Percentiles rank a stretch among this genome's conserved stretches.
Conservation (phyloP, 2,329 filamentous ascomycete species). For the Cercospora canescens region DNA sequence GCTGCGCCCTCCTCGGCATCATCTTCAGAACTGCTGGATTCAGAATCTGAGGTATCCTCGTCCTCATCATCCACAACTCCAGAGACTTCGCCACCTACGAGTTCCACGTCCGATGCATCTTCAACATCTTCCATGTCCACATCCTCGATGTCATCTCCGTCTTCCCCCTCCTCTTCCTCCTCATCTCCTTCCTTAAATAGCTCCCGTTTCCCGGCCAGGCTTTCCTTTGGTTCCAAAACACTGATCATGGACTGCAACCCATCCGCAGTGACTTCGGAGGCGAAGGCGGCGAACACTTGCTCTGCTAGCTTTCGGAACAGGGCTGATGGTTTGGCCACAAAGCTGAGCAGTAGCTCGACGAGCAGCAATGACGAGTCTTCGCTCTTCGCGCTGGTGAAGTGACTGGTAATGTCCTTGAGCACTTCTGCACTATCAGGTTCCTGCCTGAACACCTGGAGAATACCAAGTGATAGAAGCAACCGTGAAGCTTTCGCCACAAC, state of each 20-base stretch:
- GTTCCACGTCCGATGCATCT: conserved; percentile 38
- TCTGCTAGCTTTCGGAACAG: conserved; percentile 84
- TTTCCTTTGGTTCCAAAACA: conserved; percentile 78
- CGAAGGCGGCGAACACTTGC: conserved; percentile 84
- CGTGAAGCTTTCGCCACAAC: conserved; percentile 62
- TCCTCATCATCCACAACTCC: conserved; percentile 3
- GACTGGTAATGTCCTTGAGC: conserved; percentile 76
- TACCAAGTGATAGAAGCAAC: conserved; percentile 78
- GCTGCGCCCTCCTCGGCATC: conserved; percentile 28
- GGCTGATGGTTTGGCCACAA: conserved; percentile 80
- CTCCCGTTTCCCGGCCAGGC: conserved; percentile 76
- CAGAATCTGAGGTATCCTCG: conserved; percentile 23
- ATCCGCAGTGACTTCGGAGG: conserved; percentile 69
- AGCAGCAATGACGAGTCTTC: conserved; percentile 63
- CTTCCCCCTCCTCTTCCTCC: conserved; percentile 25
- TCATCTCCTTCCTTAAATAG: conserved; percentile 67
- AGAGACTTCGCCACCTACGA: conserved; percentile 33
- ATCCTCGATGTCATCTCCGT: conserved; percentile 24
- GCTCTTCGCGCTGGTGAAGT: conserved; percentile 61
- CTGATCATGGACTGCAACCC: conserved; percentile 68
- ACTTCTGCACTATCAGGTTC: conserved; percentile 83
- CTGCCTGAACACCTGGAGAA: conserved; percentile 87
- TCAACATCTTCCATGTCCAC: conserved; percentile 42
- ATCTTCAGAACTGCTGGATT: conserved; percentile 32
- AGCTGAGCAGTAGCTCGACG: conserved; percentile 86